Percentiles rank a stretch among this genome's conserved stretches.
Conservation (phyloP, 2,329 filamentous ascomycete species). For the Aschersonia sp. region DNA sequence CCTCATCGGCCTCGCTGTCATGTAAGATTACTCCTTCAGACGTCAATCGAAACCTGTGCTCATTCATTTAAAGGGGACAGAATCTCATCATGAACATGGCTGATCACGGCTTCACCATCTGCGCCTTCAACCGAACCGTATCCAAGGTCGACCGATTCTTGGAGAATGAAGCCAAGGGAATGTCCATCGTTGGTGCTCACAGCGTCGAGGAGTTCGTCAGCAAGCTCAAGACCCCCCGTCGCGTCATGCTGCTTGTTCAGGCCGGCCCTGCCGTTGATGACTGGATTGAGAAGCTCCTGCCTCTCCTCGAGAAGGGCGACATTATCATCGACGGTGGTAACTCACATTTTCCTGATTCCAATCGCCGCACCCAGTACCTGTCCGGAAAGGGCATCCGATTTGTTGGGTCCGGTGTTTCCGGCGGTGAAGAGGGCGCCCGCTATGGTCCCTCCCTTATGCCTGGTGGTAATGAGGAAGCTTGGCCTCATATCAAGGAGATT, state of each 20-base stretch:
- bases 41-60: neutral
- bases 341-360: constrained; percentile 98
- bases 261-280: constrained; percentile 95
- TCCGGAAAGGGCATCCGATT: constrained; percentile 79
- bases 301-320: constrained; percentile 69
- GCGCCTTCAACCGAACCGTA: constrained; percentile 97
- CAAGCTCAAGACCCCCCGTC: constrained; percentile 94
- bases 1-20: constrained; percentile 86
- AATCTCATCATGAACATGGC: constrained; percentile 85
- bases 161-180: constrained; percentile 84
- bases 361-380: constrained; percentile 89
- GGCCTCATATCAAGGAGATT: constrained; percentile 97
- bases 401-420: constrained; percentile 93
- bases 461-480: constrained; percentile 94
- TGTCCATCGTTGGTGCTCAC: constrained; percentile 88
- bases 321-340: constrained; percentile 99
- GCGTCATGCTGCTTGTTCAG: constrained; percentile 98
- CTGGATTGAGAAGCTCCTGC: constrained; percentile 93
- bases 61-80: constrained; percentile 40
- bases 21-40: constrained; percentile 36
- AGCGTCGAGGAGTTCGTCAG: constrained; percentile 84
- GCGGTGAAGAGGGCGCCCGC: constrained; percentile 97
- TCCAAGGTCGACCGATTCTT: constrained; percentile 95
- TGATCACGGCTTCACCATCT: constrained; percentile 88
- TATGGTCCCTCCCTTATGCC: constrained; percentile 98